These are phyloP conservation scores for Nicotiana paniculata DNA, from an alignment of 257 asterid species.

Conservation along the genomic window DNA sequence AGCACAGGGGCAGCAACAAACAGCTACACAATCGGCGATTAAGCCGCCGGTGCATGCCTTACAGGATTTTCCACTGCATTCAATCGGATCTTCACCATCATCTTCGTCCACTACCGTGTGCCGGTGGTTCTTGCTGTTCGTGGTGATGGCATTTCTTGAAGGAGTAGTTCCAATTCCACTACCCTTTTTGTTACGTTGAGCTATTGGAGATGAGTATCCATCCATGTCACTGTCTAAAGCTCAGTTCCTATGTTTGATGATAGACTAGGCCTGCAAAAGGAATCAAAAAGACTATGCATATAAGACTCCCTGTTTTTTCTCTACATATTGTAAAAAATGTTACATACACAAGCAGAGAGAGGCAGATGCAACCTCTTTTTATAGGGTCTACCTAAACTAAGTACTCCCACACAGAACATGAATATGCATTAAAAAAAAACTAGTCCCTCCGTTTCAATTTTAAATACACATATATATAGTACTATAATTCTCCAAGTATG, in stretches of 20 bases:
- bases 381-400: too few species aligned
- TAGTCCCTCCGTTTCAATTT: too few species aligned
- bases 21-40: slow-evolving; percentile 93
- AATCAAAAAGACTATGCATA: background rate
- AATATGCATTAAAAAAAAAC: too few species aligned
- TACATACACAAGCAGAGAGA: background rate
- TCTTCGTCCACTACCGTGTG: slow-evolving; percentile 20
- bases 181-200: slow-evolving; percentile 3
- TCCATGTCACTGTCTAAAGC: slow-evolving; percentile 14
- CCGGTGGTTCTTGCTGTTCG: slow-evolving; percentile 15
- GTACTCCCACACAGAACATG: too few species aligned
- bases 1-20: slow-evolving; percentile 95
- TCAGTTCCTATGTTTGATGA: slow-evolving; percentile 5
- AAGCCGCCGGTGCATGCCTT: slow-evolving; percentile 75
- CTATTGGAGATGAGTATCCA: slow-evolving; percentile 13
- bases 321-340: background rate
- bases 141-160: background rate
- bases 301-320: background rate
- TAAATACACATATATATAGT: background rate
- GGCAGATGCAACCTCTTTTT: background rate
- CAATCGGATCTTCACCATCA: slow-evolving; percentile 23
- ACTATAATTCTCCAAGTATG: background rate
- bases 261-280: background rate
- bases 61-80: slow-evolving; percentile 71
- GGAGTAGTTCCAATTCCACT: background rate